These are phyloP conservation scores for Cyclotella sp. DNA, from an alignment of 108 stramenopile species.

Conservation along the genomic window DNA sequence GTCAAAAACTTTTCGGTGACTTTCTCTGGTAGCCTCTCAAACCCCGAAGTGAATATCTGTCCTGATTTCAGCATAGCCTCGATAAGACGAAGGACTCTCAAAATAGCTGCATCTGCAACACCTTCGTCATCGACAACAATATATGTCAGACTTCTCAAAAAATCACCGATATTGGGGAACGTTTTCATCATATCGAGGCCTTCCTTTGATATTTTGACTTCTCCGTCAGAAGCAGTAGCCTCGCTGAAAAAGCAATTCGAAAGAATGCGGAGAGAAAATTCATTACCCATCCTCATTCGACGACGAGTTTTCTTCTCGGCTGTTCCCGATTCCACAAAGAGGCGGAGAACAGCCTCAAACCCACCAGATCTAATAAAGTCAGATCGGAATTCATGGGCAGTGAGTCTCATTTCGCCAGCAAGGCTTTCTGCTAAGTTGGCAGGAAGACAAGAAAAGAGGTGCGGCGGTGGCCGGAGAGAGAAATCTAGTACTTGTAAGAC, in stretches of 20 bases:
- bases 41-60: constrained; percentile 56
- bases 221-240: neutral
- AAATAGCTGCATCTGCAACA: constrained; percentile 73
- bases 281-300: constrained; percentile 83
- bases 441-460: constrained; percentile 68
- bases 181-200: constrained; percentile 64
- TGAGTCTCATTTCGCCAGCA: constrained; percentile 42
- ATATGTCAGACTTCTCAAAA: constrained; percentile 75
- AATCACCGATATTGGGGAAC: constrained; percentile 63
- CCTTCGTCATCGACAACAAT: constrained; percentile 81
- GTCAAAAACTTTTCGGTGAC: constrained; percentile 81
- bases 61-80: constrained; percentile 70
- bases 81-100: constrained; percentile 76
- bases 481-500: constrained; percentile 94
- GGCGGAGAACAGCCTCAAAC: constrained; percentile 81
- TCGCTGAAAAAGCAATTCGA: constrained; percentile 79
- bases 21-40: constrained; percentile 64
- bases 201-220: constrained; percentile 52
- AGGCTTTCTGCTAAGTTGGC: constrained; percentile 36
- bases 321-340: constrained; percentile 72
- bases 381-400: constrained; percentile 64
- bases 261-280: constrained; percentile 83
- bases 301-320: constrained; percentile 55
- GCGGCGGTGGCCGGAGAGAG: constrained; percentile 86
- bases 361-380: constrained; percentile 92